phyloP scores from a whole-genome alignment of 202 grass and related monocot species.

The Zoysia matrella region DNA sequence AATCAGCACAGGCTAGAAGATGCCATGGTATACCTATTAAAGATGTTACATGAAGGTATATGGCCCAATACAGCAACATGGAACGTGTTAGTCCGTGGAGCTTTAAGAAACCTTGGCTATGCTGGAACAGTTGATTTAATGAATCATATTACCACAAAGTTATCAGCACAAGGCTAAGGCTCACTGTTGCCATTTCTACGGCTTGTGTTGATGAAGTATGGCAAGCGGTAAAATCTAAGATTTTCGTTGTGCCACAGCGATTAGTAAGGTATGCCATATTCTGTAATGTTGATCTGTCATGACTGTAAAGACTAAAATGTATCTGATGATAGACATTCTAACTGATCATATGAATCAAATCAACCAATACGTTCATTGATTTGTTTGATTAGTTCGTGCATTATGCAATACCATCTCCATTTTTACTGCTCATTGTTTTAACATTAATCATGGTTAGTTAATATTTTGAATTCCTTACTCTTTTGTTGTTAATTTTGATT shows the following conservation, averaged over 20 bases:
- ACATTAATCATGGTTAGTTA: background rate
- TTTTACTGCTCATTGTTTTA: background rate
- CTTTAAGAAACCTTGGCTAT: conserved; percentile 44
- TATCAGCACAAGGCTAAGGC: conserved; percentile 18
- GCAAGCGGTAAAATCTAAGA: conserved; percentile 3
- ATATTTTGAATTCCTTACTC: conserved; percentile 6
- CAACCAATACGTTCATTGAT: conserved; percentile 10
- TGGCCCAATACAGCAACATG: conserved; percentile 84
- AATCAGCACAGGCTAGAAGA: conserved; percentile 61
- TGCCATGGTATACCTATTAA: conserved; percentile 76
- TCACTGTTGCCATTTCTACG: background rate
- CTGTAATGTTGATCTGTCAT: conserved; percentile 18
- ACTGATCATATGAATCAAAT: conserved; percentile 11
- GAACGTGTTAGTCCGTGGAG: conserved; percentile 67
- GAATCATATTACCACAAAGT: conserved; percentile 51
- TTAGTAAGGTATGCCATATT: conserved; percentile 34
- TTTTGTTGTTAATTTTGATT: conserved; percentile 22
- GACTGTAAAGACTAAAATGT: background rate
- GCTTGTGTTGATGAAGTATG: conserved; percentile 21
- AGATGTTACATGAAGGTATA: conserved; percentile 84
- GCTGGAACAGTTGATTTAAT: conserved; percentile 48
- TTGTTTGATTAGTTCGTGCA: background rate
- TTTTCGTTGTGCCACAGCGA: conserved; percentile 13
- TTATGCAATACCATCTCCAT: conserved; percentile 5
- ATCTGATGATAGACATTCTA: conserved; percentile 4